Evolutionary conservation across 768 basidiomycete species (phyloP), one percentile per base, ranked within the genome.

Genomic region (Holtermannia corniformis): DNA sequence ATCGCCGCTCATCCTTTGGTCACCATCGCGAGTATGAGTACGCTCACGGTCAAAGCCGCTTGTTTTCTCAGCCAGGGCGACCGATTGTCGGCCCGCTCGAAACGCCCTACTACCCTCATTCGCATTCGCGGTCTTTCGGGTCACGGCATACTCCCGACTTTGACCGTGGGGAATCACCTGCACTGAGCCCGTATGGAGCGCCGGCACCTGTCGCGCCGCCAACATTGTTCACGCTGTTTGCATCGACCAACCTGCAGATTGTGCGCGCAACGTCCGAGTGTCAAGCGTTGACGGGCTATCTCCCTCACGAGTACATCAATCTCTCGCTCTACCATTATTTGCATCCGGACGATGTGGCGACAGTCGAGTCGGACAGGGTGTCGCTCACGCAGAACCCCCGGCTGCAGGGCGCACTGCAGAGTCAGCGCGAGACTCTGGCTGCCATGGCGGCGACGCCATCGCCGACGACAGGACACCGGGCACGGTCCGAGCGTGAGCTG

Each of bases 181-280:
- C n/a, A n/a, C n/a, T n/a, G n/a, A n/a, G n/a, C n/a, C n/a, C n/a
- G n/a, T n/a, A n/a, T n/a, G n/a, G n/a, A n/a, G n/a, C n/a, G n/a
- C n/a, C n/a, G n/a, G n/a, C n/a, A n/a, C n/a, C n/a, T n/a, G n/a
- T n/a, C 19, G 19, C 23, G 16, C 20, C 41, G 7, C 58, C 52
- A 43, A 41, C 54, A 16, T 48, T 62, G 5, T 68, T 68, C 50
- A 63, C 62, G 14, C 41, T 65, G 14, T 65, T 68, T 50, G 60
- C 64, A n/a, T 63, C 64, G 3, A 65, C 64, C 44, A 62, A 65
- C 5, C 54, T 65, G 32, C 59, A 57, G 22, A 61, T 68, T 13
- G 46, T 65, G 3, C 60, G 67, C 0, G 62, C 55, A 4, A 59
- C 54, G 13, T 42, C 54, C 13, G 49, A 42, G 14, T 58, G 49